Evolutionary conservation across 2,329 filamentous ascomycete species (phyloP).

Genomic region (Paraphaeosphaeria minitans): DNA sequence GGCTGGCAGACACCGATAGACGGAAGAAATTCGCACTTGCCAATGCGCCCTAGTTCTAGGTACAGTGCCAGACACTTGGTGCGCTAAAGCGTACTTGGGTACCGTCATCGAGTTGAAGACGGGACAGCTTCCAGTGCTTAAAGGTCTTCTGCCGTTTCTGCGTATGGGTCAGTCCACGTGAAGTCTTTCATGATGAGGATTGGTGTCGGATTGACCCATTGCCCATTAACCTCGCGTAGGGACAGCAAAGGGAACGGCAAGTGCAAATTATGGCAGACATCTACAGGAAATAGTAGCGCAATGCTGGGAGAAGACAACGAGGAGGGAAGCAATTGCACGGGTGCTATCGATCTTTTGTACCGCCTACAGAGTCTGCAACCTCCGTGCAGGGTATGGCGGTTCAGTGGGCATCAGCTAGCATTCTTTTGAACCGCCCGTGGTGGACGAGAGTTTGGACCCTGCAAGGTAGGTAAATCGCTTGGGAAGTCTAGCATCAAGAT

Average conservation of each 20-base stretch:
- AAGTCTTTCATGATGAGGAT: constrained; percentile 25
- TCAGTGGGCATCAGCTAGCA: constrained; percentile 29
- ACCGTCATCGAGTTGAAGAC: constrained; percentile 19
- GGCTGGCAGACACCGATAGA: constrained; percentile 20
- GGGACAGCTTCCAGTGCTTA: constrained; percentile 26
- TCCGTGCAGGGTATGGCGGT: constrained; percentile 22
- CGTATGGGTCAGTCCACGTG: constrained; percentile 28
- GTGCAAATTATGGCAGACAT: constrained; percentile 42
- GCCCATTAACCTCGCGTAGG: constrained; percentile 36
- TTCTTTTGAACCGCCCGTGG: constrained; percentile 33
- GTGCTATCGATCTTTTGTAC: constrained; percentile 32
- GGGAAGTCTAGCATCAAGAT: too few species aligned
- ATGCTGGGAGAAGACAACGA: constrained; percentile 33
- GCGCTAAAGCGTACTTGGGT: constrained; percentile 18
- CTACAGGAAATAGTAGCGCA: constrained; percentile 28
- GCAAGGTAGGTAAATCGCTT: too few species aligned
- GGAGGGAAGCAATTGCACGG: constrained; percentile 27
- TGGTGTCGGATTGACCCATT: constrained; percentile 44
- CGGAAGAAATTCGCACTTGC: constrained; percentile 30
- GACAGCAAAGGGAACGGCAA: constrained; percentile 32
- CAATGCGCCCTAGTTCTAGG: constrained; percentile 33
- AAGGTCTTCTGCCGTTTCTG: constrained; percentile 29
- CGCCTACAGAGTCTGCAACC: constrained; percentile 26
- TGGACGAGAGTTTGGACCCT: constrained; percentile 36
- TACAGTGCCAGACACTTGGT: constrained; percentile 39